A percentile compares a stretch with the other conserved stretches of the same genome.
These are phyloP conservation scores for Exophiala spinifera DNA, from an alignment of 2,329 filamentous ascomycete species.

Conservation along the genomic window DNA sequence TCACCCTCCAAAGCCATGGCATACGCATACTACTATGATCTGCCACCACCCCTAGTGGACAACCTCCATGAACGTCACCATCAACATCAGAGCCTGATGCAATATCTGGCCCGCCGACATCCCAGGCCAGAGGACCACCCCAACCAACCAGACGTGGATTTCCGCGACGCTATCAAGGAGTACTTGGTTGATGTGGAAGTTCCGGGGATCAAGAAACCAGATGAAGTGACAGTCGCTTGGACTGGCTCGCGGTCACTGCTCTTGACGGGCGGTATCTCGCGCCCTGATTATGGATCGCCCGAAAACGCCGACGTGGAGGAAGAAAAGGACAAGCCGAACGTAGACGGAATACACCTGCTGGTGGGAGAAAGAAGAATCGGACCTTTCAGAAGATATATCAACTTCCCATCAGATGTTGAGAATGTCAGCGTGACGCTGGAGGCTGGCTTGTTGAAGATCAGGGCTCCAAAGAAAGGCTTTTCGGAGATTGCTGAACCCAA, in stretches of 20 bases:
- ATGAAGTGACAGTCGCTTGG: constrained; percentile 23
- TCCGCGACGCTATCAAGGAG: constrained; percentile 22
- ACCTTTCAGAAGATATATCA: constrained; percentile 24
- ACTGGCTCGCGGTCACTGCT: constrained; percentile 20
- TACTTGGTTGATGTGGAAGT: constrained; percentile 25
- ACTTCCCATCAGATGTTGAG: constrained; percentile 25
- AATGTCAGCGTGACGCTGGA: constrained; percentile 24
- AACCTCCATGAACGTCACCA: constrained; percentile 21
- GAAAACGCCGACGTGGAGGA: constrained; percentile 21
- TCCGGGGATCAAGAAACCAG: constrained; percentile 23
- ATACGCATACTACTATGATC: constrained; percentile 25
- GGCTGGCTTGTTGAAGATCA: constrained; percentile 24
- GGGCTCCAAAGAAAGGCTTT: constrained; percentile 24
- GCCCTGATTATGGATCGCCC: constrained; percentile 20
- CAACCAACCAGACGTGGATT: constrained; percentile 26
- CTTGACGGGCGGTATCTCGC: constrained; percentile 10
- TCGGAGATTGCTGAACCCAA: constrained; percentile 12
- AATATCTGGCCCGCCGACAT: constrained; percentile 17
- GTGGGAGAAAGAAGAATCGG: constrained; percentile 23
- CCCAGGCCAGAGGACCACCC: constrained; percentile 23
- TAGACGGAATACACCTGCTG: constrained; percentile 15
- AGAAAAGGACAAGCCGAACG: constrained; percentile 15
- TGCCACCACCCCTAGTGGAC: constrained; percentile 24
- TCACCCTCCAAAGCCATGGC: constrained; percentile 14
- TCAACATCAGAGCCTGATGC: constrained; percentile 19